Base-by-base conservation (phyloP, 257 asterid species). In the Catharanthus roseus region DNA sequence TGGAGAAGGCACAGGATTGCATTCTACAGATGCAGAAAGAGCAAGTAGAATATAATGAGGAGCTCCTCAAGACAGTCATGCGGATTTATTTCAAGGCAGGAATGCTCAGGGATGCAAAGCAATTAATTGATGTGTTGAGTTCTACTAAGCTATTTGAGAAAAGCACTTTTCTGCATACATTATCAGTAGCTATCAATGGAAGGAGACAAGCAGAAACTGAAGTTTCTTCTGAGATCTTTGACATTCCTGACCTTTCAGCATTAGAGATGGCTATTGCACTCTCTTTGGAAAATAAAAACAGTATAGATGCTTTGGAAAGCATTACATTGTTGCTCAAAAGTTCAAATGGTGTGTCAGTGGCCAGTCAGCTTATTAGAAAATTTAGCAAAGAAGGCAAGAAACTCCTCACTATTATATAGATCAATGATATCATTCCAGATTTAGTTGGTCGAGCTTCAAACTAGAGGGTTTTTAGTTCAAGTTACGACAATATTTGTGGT, bases 31-130 rank as follows among this genome's bases (percentile, higher is more conserved):
- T 93, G 66, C 80, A 86, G 84, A 87, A 86, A 76, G 82, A 80
- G 68, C 77, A 29, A 68, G 77, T 91, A 42, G 89, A 83, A 86
- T 88, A 89, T 69, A 87, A 91, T 56, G 95, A 88, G 77, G 86
- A 79, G 82, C 92, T 93, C 77, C 80, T 93, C 80, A 83, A 77
- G 83, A 77, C 75, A 18, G 88, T 82, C 55, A 51, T 91, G 91
- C 85, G 80, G 77, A 79, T 89, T 68, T 93, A 86, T 78, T 91
- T 91, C 81, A 85, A 67, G 75, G 92, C 68, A 64, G 99, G 99
- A 67, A 89, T 91, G 96, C 63, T 84, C 51, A 77, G 73, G 69
- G 91, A 88, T 77, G 89, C 80, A 39, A 87, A 82, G 70, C 81
- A 80, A 69, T 80, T 91, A 77, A 65, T 83, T 50, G 82, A 79